Evolutionary conservation across 2,329 filamentous ascomycete genomes (phyloP), one percentile per base, ranked within the genome.

Genomic region (Cryoendolithus antarcticus): DNA sequence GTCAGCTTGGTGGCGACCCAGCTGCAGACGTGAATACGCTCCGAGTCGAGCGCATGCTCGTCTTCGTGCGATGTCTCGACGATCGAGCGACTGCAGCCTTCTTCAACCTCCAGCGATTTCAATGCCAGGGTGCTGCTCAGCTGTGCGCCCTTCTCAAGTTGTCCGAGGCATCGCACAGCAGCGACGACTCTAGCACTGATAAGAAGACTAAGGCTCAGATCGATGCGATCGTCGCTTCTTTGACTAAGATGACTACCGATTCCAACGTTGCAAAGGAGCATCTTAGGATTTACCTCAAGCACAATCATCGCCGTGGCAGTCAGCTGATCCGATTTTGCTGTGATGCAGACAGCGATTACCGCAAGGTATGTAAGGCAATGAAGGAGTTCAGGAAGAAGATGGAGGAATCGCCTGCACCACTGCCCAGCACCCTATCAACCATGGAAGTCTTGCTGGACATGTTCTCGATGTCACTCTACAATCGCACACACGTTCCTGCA

Each of bases 131-230:
- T 51, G 78, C 82, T 24, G 77, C 77, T 43, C 81, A 82, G 30
- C 67, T 95, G 44, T 72, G 77, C 30, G 70, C 77, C n/a, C 86
- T 89, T 50, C 65, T 98, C 35, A 77, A 82, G 48, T 70, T 79
- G n/a, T 95, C 86, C 53, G 88, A 95, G 56, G 74, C 81, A 9
- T 93, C 83, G 62, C 95, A 96, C 53, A 86, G 86, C 15, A 88
- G 88, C 24, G 78, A 91, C 9, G 77, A 85, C 44, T 78, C 83
- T 11, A 70, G 72, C n/a, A 75, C 83, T 37, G 64, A 69, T 35
- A 75, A 79, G 43, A 77, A 80, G 11, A 69, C 70, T 49, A 86
- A 86, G 50, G 66, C 69, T 7, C 79, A 79, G 40, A 71, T 98
- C 24, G 75, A 77, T 41, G 78, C 73, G 48, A 75, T 86, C 9